These are phyloP conservation scores for Tolypocladium tropicale DNA, from an alignment of 2,329 filamentous ascomycete species.

Conservation along the genomic window DNA sequence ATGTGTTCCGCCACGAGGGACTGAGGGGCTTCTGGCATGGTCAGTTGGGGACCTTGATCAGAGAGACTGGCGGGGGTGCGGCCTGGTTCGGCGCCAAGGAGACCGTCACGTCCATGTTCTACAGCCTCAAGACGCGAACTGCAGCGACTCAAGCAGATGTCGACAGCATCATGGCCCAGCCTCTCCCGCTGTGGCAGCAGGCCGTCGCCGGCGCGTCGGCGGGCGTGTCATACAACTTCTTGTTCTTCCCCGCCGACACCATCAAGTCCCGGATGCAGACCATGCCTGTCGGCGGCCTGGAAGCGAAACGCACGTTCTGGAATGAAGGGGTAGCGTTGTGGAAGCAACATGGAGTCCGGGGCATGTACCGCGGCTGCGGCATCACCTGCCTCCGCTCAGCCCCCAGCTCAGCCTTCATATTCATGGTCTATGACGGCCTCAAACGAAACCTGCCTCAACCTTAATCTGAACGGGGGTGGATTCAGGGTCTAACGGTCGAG, in stretches of 20 bases:
- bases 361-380: conserved; percentile 87
- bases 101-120: conserved; percentile 62
- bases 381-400: conserved; percentile 83
- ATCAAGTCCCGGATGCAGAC: conserved; percentile 98
- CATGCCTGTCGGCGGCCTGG: conserved; percentile 51
- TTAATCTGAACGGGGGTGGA: conserved; percentile 30
- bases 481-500: too few relatives aligned
- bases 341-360: conserved; percentile 69
- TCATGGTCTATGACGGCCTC: conserved; percentile 85
- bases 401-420: conserved; percentile 96
- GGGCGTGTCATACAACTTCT: conserved; percentile 90
- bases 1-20: conserved; percentile 76
- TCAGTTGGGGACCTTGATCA: conserved; percentile 84
- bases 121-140: conserved; percentile 39
- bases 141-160: conserved; percentile 28
- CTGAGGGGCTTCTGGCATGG: conserved; percentile 88
- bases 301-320: conserved; percentile 56
- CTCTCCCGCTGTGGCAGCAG: conserved; percentile 75
- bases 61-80: conserved; percentile 85
- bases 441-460: conserved; percentile 57
- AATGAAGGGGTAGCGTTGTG: conserved; percentile 66
- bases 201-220: conserved; percentile 78
- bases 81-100: conserved; percentile 95
- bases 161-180: conserved; percentile 31
- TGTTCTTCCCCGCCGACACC: conserved; percentile 95